These are phyloP conservation scores for Eurotiales sp. DNA, from an alignment of 2,329 filamentous ascomycete species.

Conservation along the genomic window DNA sequence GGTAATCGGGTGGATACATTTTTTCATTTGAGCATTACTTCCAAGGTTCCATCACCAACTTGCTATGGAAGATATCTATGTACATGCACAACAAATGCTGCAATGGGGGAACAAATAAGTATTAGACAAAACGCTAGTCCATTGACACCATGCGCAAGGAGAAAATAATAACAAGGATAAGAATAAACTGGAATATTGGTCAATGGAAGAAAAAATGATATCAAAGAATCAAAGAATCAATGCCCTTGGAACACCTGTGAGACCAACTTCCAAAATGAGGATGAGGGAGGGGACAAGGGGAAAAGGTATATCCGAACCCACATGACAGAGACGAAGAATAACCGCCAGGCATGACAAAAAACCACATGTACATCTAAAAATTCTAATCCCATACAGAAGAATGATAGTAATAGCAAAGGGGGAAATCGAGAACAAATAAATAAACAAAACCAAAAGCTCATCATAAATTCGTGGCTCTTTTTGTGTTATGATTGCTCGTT, in stretches of 20 bases:
- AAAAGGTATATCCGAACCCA: slow-evolving; percentile 5
- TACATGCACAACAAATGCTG: background rate
- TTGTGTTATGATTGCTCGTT: slow-evolving; percentile 2
- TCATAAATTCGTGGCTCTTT: slow-evolving; percentile 12
- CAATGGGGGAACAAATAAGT: background rate
- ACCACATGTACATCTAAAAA: slow-evolving; percentile 12
- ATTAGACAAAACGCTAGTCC: background rate
- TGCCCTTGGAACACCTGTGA: slow-evolving; percentile 1
- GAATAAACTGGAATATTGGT: background rate
- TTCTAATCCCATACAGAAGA: slow-evolving; percentile 11
- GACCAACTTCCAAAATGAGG: background rate
- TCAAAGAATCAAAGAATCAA: background rate
- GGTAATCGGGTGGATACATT: too few species aligned
- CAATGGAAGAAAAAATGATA: background rate
- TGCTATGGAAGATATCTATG: background rate
- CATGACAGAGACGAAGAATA: slow-evolving; percentile 4
- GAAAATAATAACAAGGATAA: background rate
- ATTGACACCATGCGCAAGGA: background rate
- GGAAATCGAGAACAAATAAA: background rate
- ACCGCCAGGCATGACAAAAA: slow-evolving; percentile 13
- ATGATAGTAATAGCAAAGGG: background rate
- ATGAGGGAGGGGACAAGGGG: background rate
- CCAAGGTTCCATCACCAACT: too few species aligned
- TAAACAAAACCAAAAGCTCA: slow-evolving; percentile 1
- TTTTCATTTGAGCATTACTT: background rate